Evolutionary conservation across 2,329 filamentous ascomycete species (phyloP), one percentile per base, ranked within the genome.

Genomic region (Fusarium irregulare): DNA sequence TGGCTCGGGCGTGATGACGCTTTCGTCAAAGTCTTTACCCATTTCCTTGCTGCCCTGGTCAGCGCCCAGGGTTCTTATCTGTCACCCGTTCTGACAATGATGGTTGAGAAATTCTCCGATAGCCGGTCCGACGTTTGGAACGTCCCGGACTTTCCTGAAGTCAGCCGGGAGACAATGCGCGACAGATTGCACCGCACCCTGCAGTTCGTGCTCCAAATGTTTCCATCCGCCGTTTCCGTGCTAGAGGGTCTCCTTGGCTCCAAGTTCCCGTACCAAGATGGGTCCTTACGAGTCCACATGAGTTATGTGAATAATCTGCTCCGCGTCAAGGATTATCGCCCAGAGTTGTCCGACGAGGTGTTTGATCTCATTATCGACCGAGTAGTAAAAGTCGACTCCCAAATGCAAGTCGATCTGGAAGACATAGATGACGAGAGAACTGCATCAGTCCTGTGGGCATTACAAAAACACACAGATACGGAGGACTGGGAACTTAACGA

Each of bases 381-480:
- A 67, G 86, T 98, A 10, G 93, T 98, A 75, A 96, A 96, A 80
- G 93, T 98, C 62, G 96, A 99, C 77, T 93, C 97, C 2, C 93
- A 98, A 77, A 96, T 98, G 79, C 95, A 98, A 80, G 88, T 94
- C 51, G 94, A 98, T 75, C 84, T 98, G 75, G 94, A 98, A 68
- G 94, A 98, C 73, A 83, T 97, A 66, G 95, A 98, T 67, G 95
- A 98, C 68, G 93, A 97, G 58, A 86, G 93, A 12, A 92, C 93
- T 57, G 89, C 94, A 25, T 89, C 90, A 56, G 88, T 95, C 20
- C 85, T 92, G 53, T 84, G 85, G 76, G 87, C 80, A 20, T 70
- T 83, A 41, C 77, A 78, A 74, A 64, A 73, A 66, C 65, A 72
- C 60, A 25, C 76, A 58, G 40, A 64, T 64, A 54, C 51, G 53